Base-by-base conservation (phyloP, 331 rosid species). In the Rosa hybrid region DNA sequence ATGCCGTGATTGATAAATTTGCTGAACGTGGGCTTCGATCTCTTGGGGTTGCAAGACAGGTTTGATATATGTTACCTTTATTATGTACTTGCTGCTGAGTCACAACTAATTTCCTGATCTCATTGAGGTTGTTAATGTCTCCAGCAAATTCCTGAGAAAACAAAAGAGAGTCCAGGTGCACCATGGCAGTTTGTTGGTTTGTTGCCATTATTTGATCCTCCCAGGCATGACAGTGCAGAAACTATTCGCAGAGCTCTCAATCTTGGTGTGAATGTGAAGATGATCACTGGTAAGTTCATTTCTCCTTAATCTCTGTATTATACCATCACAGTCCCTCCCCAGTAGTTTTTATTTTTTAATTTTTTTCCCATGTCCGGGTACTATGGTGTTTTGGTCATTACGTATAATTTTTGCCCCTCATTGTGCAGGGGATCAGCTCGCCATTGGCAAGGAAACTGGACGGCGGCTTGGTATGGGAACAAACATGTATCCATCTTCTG, bases 1-100 rank as follows among this genome's bases (percentile, higher is more conserved):
- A 91, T 80, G 23, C 88, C 13, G 87, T 83, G 67, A 95, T 95
- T 80, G 99, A 95, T 51, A 95, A 93, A 87, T 95, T 91, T 54
- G 99, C 99, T 25, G 99, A 95, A 84, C 99, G 99, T 11, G 99
- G 99, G 68, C 99, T 95, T 78, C 91, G 99, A 75, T 95, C 99
- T 77, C 83, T 95, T 49, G 99, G 88, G 7, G 98, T 95, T 84
- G 99, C 98, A 77, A 88, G 96, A 90, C 99, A 95, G 98, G 98
- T 95, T 75, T 49, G 80, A 48, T 71, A 65, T 78, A 30, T 56
- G n/a, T 69, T 60, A 78, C 83, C 3, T 49, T 78, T 70, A 49
- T 17, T 53, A 50, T 68, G 46, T 82, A 77, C 8, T 79, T 25
- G 16, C 25, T 77, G 21, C 30, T 9, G 27, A 30, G 62, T 82